These are phyloP conservation scores for Camelina sativa DNA, from an alignment of 345 rosid species.

Conservation along the genomic window DNA sequence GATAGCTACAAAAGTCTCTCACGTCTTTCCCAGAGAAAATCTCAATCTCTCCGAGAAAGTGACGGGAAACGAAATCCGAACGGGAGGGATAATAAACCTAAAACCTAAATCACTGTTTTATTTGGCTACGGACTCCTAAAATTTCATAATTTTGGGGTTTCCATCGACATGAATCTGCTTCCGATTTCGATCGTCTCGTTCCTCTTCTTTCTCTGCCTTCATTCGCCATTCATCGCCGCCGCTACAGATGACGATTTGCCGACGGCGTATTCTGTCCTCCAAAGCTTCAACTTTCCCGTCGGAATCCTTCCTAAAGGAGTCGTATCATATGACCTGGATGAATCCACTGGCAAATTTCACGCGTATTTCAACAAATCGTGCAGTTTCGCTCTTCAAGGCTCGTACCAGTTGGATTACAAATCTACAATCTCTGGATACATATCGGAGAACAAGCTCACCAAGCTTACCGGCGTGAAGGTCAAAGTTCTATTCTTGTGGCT, in stretches of 20 bases:
- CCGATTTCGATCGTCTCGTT: slow-evolving; percentile 27
- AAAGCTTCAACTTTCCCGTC: slow-evolving; percentile 67
- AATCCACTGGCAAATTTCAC: slow-evolving; percentile 61
- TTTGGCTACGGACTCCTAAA: not conserved
- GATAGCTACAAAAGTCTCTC: slow-evolving; percentile 18
- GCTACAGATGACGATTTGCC: slow-evolving; percentile 30
- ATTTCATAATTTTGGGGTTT: not conserved
- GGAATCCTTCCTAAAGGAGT: slow-evolving; percentile 84
- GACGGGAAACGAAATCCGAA: slow-evolving; percentile 23
- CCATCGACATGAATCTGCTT: slow-evolving; percentile 18
- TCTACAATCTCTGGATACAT: slow-evolving; percentile 70
- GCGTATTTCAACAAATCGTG: slow-evolving; percentile 70
- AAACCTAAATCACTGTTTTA: not conserved
- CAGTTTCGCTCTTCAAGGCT: slow-evolving; percentile 80
- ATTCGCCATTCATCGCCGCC: slow-evolving; percentile 40
- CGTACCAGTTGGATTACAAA: slow-evolving; percentile 80
- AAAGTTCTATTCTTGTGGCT: slow-evolving; percentile 88
- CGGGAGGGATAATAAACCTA: slow-evolving; percentile 14
- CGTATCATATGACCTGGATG: slow-evolving; percentile 65
- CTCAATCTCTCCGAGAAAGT: slow-evolving; percentile 7
- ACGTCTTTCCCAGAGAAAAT: slow-evolving; percentile 23
- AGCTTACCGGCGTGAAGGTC: slow-evolving; percentile 83
- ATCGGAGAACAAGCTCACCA: slow-evolving; percentile 58
- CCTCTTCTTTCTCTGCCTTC: slow-evolving; percentile 38
- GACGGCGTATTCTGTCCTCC: slow-evolving; percentile 69